Evolutionary conservation across 176 grass and related monocot genomes (phyloP).

Genomic region (Alloteropsis semialata): DNA sequence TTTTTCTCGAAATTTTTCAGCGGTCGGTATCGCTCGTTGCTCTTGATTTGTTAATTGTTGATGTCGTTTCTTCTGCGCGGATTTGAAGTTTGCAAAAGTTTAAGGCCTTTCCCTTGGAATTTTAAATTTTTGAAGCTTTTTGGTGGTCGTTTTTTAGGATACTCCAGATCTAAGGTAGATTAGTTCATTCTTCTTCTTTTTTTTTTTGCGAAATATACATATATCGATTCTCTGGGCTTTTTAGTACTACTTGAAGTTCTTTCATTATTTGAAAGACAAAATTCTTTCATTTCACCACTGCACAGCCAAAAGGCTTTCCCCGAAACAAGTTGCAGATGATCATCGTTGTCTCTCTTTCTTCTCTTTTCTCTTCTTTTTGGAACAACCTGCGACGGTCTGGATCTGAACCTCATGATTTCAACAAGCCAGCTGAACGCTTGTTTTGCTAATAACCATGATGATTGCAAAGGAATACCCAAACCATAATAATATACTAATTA

Average conservation of each 20-base stretch:
- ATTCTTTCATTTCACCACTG: too few species aligned
- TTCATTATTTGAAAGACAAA: too few species aligned
- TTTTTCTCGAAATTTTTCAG: too few species aligned
- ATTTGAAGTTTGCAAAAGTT: slow-evolving; percentile 21
- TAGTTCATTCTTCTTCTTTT: slow-evolving; percentile 18
- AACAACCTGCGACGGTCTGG: slow-evolving; percentile 12
- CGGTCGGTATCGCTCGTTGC: background rate
- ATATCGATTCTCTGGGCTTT: background rate
- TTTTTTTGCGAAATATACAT: background rate
- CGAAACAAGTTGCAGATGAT: background rate
- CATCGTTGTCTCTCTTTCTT: background rate
- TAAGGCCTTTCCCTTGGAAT: background rate
- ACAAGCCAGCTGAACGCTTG: background rate
- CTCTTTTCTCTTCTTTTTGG: background rate
- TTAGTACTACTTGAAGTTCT: background rate
- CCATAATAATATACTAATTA: background rate
- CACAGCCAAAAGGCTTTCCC: background rate
- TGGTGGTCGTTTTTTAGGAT: slow-evolving; percentile 35
- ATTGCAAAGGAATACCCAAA: background rate
- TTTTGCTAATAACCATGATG: background rate
- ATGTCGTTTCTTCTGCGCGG: background rate
- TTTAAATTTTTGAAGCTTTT: background rate
- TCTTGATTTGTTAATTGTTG: slow-evolving; percentile 21
- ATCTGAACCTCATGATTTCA: slow-evolving; percentile 21
- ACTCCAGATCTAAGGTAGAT: slow-evolving; percentile 26